Conservation (phyloP, 495 filamentous ascomycete species). For the Terfezia boudieri region DNA sequence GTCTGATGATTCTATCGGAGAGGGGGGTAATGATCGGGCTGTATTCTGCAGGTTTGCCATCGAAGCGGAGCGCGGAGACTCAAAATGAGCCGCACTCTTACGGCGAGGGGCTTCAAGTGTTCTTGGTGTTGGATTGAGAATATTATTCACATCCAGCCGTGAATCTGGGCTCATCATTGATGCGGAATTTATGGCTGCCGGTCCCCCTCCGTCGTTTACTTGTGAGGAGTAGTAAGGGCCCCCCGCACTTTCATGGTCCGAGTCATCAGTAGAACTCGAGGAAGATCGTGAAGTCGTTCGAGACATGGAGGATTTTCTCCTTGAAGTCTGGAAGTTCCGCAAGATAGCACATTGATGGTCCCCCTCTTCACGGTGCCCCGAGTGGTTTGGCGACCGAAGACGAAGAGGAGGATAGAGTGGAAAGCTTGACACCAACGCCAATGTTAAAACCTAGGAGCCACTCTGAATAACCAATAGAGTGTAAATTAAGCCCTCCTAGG, state of each 20-base stretch:
- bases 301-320: conserved; percentile 20
- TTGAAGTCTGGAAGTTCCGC: conserved; percentile 12
- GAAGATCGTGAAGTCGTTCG: conserved; percentile 16
- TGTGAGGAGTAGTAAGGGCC: not conserved
- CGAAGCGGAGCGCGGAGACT: conserved; percentile 11
- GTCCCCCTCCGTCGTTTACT: not conserved
- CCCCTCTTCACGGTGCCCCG: conserved; percentile 20
- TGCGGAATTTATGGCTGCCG: not conserved
- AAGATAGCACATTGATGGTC: conserved; percentile 18
- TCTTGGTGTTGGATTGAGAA: conserved; percentile 16
- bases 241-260: conserved; percentile 4
- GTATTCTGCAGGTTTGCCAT: conserved; percentile 9
- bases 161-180: conserved; percentile 13
- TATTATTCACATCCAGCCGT: conserved; percentile 16
- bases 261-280: conserved; percentile 15
- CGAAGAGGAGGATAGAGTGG: conserved; percentile 19
- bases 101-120: conserved; percentile 13
- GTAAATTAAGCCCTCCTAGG: too few relatives aligned
- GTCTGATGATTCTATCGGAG: conserved; percentile 13
- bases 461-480: too few relatives aligned
- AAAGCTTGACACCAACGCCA: conserved; percentile 17
- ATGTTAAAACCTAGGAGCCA: conserved; percentile 6
- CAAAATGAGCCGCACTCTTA: conserved; percentile 13
- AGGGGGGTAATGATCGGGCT: conserved; percentile 14
- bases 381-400: conserved; percentile 16